phyloP scores from a whole-genome alignment of 2,329 filamentous ascomycete genomes.

The Sporothrix brasiliensis region DNA sequence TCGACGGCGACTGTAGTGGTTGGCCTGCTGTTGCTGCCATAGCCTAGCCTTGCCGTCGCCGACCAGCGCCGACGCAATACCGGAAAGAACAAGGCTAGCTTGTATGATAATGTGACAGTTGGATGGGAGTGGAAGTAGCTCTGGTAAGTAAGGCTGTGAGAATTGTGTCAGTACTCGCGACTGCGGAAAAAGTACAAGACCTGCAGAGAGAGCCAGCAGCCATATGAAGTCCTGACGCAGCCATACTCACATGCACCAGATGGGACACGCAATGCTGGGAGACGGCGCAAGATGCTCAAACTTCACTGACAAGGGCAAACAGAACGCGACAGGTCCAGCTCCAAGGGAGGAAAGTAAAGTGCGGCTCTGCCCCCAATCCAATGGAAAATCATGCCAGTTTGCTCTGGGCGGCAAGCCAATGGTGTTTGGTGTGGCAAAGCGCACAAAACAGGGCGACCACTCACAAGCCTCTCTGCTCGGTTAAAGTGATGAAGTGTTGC shows the following conservation, averaged over 20 bases:
- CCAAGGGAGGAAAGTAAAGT: background rate
- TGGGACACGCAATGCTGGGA: background rate
- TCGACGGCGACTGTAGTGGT: background rate
- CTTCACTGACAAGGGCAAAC: background rate
- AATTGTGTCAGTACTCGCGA: background rate
- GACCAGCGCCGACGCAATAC: background rate
- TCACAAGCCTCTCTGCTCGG: slow-evolving; percentile 8
- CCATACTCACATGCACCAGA: background rate
- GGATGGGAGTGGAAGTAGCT: background rate
- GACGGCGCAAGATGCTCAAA: too few relatives aligned
- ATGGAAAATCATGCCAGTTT: background rate
- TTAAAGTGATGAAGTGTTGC: background rate
- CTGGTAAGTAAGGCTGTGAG: slow-evolving; percentile 2
- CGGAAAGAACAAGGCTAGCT: background rate
- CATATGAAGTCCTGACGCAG: background rate
- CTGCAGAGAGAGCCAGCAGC: too few relatives aligned
- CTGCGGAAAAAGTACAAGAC: too few relatives aligned
- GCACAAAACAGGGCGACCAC: slow-evolving; percentile 34
- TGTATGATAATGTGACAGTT: background rate
- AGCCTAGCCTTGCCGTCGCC: background rate
- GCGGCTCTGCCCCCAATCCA: slow-evolving; percentile 5
- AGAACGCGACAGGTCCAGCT: background rate
- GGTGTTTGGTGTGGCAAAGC: background rate
- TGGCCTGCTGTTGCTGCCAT: background rate
- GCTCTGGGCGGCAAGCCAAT: slow-evolving; percentile 6